These are phyloP conservation scores for Claviceps maximensis DNA, from an alignment of 2,329 filamentous ascomycete genomes.

Conservation along the genomic window DNA sequence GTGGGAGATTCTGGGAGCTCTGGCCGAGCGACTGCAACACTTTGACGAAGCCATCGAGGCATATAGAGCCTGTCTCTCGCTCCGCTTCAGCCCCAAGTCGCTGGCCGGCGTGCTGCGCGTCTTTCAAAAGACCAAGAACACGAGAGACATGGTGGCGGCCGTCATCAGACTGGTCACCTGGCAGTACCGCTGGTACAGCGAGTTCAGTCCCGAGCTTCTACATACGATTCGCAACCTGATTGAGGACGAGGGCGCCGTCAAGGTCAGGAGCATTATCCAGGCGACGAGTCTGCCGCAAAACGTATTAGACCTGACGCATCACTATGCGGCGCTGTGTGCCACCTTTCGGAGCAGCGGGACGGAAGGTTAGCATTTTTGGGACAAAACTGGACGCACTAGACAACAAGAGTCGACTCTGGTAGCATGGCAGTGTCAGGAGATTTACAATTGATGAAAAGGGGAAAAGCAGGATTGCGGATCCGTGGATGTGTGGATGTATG, in stretches of 20 bases:
- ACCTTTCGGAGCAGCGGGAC: conserved; percentile 91
- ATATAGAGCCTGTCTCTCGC: conserved; percentile 73
- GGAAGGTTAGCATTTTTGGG: conserved; percentile 44
- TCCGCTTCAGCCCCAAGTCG: conserved; percentile 87
- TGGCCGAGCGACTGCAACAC: conserved; percentile 88
- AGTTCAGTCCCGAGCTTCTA: conserved; percentile 89
- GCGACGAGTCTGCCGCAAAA: conserved; percentile 87
- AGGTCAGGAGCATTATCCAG: conserved; percentile 93
- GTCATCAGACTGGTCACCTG: conserved; percentile 87
- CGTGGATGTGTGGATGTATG: background rate
- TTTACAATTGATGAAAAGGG: too few species aligned
- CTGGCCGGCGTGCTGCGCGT: conserved; percentile 72
- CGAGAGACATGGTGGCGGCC: conserved; percentile 67
- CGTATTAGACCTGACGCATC: conserved; percentile 86
- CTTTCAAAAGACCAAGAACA: conserved; percentile 66
- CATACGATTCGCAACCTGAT: conserved; percentile 84
- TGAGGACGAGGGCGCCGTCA: conserved; percentile 93
- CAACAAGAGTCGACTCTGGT: too few species aligned
- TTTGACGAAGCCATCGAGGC: conserved; percentile 84
- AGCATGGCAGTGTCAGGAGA: too few species aligned
- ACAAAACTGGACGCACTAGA: too few species aligned
- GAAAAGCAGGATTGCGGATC: background rate
- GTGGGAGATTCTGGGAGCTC: conserved; percentile 91
- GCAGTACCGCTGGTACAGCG: conserved; percentile 99
- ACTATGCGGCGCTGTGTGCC: conserved; percentile 88